A percentile compares a stretch with the other conserved stretches of the same genome.
Evolutionary conservation across 2,329 filamentous ascomycete species (phyloP).

Genomic region (Pseudopyricularia javanii): DNA sequence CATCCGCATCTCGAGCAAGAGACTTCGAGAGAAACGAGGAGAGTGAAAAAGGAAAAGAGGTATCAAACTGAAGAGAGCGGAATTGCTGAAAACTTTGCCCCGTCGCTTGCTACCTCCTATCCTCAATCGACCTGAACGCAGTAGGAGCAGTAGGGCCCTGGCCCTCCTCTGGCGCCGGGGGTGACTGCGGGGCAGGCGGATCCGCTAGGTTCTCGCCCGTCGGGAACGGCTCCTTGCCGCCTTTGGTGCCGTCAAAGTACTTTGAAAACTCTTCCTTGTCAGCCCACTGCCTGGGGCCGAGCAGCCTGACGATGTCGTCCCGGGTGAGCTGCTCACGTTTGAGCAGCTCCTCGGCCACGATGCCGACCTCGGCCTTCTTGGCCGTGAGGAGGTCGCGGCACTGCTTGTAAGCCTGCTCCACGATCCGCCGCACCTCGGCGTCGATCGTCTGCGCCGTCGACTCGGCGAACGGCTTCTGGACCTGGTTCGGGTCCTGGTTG

Average conservation of each 20-base stretch:
- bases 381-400: conserved; percentile 72
- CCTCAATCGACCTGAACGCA: not conserved
- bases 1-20: not conserved
- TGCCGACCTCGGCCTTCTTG: conserved; percentile 78
- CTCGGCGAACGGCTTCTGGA: conserved; percentile 94
- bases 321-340: conserved; percentile 82
- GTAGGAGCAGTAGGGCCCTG: not conserved
- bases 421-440: conserved; percentile 76
- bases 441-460: conserved; percentile 89
- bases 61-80: not conserved
- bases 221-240: conserved; percentile 39
- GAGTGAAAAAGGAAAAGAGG: too few relatives aligned
- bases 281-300: conserved; percentile 74
- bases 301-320: conserved; percentile 82
- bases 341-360: conserved; percentile 87
- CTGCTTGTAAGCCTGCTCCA: conserved; percentile 85
- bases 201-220: conserved; percentile 22
- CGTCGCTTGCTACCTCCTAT: not conserved
- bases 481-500: conserved; percentile 60
- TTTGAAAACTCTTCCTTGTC: conserved; percentile 85
- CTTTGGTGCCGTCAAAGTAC: conserved; percentile 64
- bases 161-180: not conserved
- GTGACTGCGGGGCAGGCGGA: conserved; percentile 5
- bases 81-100: not conserved
- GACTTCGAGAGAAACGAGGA: not conserved